Evolutionary conservation across 2,329 filamentous ascomycete genomes (phyloP), one percentile per base, ranked within the genome.

Genomic region (Colletotrichum sp.): DNA sequence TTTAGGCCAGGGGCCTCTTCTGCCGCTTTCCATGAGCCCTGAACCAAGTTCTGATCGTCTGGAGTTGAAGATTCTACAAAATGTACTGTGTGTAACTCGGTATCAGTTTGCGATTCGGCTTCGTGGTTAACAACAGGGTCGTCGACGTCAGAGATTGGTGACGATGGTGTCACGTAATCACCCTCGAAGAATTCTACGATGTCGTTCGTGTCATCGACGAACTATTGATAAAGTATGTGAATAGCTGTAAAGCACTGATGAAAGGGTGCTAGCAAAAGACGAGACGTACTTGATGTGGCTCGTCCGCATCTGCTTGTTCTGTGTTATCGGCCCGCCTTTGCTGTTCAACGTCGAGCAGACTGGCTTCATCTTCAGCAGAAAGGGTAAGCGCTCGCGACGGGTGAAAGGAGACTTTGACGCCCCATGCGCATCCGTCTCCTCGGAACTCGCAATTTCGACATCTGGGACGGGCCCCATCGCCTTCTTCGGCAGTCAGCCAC

Each of bases 361-460:
- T 34, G 12, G 69, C 59, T 16, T 39, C 57, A 16, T 71, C 69
- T 16, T 49, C 57, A 10, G 34, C 26, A 15, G 69, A 32, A 24
- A 71, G 34, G 13, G 32, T 59, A 60, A 71, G 30, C 57, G 57
- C 28, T 36, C 69, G 34, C 24, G 69, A 71, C 12, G 69, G 69
- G 28, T 71, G 69, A 57, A 71, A 71, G 7, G 69, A 71, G 57
- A 71, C 69, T 21, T 71, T 64, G 21, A 71, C 26, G n/a, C 69
- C 69, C 69, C 69, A 71, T 39, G 24, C 21, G 59, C 69, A 65
- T 7, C n/a, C 28, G 32, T 71, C 59, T n/a, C 39, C 24, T 15
- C 69, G 16, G 39, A 44, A 30, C 18, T 63, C 59, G 59, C 69
- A 71, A 16, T 52, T 28, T 28, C 28, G 59, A 39, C 59, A 71